These are phyloP conservation scores for Claviceps sp. DNA, from an alignment of 2,329 filamentous ascomycete species.

Conservation along the genomic window DNA sequence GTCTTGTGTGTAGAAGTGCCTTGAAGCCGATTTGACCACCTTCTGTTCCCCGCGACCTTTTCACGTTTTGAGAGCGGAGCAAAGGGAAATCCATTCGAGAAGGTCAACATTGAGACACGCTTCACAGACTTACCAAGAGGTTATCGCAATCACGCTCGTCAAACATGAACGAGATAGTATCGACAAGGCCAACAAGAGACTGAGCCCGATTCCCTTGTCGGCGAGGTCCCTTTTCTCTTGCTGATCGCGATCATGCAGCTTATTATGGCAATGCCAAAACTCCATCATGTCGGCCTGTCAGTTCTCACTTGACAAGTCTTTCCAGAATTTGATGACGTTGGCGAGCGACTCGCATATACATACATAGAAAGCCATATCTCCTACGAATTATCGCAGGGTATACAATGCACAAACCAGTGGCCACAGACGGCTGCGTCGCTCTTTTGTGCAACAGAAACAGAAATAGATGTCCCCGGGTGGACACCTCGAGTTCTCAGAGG, in stretches of 20 bases:
- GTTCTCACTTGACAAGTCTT: constrained; percentile 87
- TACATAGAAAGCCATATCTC: no score
- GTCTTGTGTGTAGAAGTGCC: constrained; percentile 1
- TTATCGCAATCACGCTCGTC: constrained; percentile 48
- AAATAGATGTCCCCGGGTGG: no score
- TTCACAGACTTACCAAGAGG: constrained; percentile 21
- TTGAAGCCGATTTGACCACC: constrained; percentile 39
- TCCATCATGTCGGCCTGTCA: no score
- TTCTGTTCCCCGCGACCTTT: constrained; percentile 38
- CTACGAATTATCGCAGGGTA: no score
- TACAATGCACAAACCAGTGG: no score
- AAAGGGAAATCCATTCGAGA: neutral
- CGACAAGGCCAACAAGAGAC: no score
- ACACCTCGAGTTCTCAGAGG: no score
- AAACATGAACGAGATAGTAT: constrained; percentile 68
- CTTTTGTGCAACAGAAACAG: no score
- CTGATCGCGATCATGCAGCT: constrained; percentile 46
- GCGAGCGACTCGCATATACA: no score
- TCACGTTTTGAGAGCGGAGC: neutral
- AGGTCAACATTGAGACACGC: neutral
- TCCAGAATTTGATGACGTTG: constrained; percentile 64
- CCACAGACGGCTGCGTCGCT: no score
- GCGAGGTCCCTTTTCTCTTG: no score
- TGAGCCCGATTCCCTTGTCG: no score
- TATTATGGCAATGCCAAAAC: constrained; percentile 99